These are phyloP conservation scores for Mortierella sp. DNA, from an alignment of 371 early-diverging fungal species.

Conservation along the genomic window DNA sequence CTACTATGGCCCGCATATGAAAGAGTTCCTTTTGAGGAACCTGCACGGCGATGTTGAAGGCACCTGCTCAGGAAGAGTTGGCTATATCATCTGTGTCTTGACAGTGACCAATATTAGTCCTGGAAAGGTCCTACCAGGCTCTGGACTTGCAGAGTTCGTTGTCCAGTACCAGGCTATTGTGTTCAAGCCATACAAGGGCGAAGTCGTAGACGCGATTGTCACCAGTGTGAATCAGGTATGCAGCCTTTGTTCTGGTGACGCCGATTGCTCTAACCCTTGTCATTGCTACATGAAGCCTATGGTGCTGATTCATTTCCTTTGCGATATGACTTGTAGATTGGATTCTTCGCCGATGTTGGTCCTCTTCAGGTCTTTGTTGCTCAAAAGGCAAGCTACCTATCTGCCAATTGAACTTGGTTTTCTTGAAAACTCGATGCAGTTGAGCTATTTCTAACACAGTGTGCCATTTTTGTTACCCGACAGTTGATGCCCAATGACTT, in stretches of 20 bases:
- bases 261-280: too few relatives aligned
- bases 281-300: too few relatives aligned
- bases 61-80: constrained; percentile 91
- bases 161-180: constrained; percentile 97
- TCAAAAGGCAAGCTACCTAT: constrained; percentile 68
- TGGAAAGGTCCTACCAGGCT: constrained; percentile 88
- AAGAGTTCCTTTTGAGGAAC: constrained; percentile 78
- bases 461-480: neutral
- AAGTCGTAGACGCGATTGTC: constrained; percentile 97
- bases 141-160: constrained; percentile 94
- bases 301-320: too few relatives aligned
- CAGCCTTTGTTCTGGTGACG: neutral
- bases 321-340: constrained; percentile 74
- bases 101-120: constrained; percentile 81
- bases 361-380: constrained; percentile 98
- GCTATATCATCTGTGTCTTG: constrained; percentile 93
- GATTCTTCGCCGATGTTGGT: constrained; percentile 97
- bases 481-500: constrained; percentile 90
- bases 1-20: constrained; percentile 89
- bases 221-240: constrained; percentile 92
- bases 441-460: neutral
- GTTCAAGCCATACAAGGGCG: constrained; percentile 96
- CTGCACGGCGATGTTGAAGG: constrained; percentile 96
- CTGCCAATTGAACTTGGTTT: neutral
- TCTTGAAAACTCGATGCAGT: neutral